Percentiles rank a stretch among this genome's conserved stretches.
These are phyloP conservation scores for Biancaea sappan DNA, from an alignment of 306 rosid species.

Conservation along the genomic window DNA sequence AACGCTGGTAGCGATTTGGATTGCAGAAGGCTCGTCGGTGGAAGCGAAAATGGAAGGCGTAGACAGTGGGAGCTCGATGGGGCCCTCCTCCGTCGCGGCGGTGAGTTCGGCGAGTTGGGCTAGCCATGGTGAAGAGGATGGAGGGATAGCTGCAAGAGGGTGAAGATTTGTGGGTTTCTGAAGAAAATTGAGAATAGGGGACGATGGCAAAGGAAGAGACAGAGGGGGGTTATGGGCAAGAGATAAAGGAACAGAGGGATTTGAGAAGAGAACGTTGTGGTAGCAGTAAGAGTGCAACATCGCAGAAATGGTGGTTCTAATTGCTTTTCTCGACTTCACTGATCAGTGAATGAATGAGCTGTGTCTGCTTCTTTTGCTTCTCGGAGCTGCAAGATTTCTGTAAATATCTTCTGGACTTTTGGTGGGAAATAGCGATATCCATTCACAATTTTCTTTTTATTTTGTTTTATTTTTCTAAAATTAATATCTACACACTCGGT, in stretches of 20 bases:
- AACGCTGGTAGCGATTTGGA: conserved; percentile 85
- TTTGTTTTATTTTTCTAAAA: too few relatives aligned
- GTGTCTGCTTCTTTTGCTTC: neutral
- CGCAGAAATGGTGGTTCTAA: conserved; percentile 2
- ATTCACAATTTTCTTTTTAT: too few relatives aligned
- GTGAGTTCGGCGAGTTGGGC: conserved; percentile 51
- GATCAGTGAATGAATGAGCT: neutral
- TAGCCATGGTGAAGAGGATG: conserved; percentile 41
- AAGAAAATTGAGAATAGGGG: conserved; percentile 32
- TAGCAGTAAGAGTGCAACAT: conserved; percentile 64
- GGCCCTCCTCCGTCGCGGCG: conserved; percentile 55
- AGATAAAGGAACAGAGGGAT: conserved; percentile 23
- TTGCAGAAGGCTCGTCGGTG: conserved; percentile 71
- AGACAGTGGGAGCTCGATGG: conserved; percentile 60
- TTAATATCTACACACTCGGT: too few relatives aligned
- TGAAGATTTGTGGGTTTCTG: conserved; percentile 47
- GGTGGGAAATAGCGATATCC: conserved; percentile 30
- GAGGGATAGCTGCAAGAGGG: conserved; percentile 46
- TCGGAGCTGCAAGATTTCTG: neutral
- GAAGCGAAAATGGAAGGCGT: conserved; percentile 70
- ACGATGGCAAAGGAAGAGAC: neutral
- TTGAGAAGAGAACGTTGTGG: conserved; percentile 48
- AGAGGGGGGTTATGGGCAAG: conserved; percentile 28
- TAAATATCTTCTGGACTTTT: conserved; percentile 12
- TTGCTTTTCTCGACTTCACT: neutral